Evolutionary conservation across 352 stramenopile species (phyloP), one percentile per base, ranked within the genome.

Genomic region (Pythium coloratum): DNA sequence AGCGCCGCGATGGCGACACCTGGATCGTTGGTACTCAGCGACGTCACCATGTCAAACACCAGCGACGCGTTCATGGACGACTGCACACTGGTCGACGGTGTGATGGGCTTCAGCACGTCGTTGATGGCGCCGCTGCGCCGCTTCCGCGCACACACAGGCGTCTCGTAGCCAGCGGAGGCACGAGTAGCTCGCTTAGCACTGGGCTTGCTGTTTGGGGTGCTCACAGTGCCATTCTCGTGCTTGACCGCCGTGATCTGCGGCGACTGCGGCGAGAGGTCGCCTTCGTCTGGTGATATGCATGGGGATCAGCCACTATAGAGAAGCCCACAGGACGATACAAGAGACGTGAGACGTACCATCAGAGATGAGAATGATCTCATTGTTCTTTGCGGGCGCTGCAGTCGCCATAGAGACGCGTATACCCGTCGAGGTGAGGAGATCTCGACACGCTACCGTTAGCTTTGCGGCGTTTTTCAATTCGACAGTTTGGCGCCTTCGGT

Each of bases 31-130:
- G 87, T 95, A 67, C 84, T 92, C 53, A 95, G 69, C 47, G 84
- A 89, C 63, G 82, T 91, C 56, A 91, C 84, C 81, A 92, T 92
- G 54, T 92, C 84, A 36, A 90, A 92, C 58, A 73, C 84, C 36
- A 92, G 77, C 28, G 84, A 92, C 49, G 82, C 82, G 72, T 91
- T 92, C 84, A 92, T 92, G 28, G 82, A 89, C 57, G 84, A 90
- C 61, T 88, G 76, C 3, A 89, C 50, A 12, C 69, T 69, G 1
- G 74, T 76, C 18, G 84, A 90, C 47, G 84, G 84, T 47, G 84
- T 90, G 30, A 88, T 72, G 28, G 84, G 81, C 70, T 92, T 92
- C 32, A 89, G 57, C 12, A 40, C 62, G 18, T 71, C 30, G 33
- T 62, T 20, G 0, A n/a, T 33, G 50, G 47, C 50, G 6, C 32